Conservation (phyloP, 2,329 filamentous ascomycete species). For the Cladosporium austrohemisphaericum region DNA sequence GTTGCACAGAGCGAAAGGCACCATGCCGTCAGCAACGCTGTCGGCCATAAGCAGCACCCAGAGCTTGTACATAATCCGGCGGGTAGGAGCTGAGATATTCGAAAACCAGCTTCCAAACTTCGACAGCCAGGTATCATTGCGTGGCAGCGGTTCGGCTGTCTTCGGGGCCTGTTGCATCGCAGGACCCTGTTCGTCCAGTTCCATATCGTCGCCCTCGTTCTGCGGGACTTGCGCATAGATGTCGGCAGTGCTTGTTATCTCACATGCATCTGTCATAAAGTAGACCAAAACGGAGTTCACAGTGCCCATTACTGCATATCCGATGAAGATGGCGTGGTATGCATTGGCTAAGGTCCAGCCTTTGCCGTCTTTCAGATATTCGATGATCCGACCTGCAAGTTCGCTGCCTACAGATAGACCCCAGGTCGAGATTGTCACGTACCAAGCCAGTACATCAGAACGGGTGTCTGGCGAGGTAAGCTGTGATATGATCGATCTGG, state of each 20-base stretch:
- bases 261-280: conserved; percentile 50
- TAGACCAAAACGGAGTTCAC: conserved; percentile 48
- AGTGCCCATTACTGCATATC: conserved; percentile 56
- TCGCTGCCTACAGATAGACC: conserved; percentile 55
- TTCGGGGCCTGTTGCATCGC: background rate
- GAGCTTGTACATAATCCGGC: conserved; percentile 55
- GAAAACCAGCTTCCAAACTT: conserved; percentile 40
- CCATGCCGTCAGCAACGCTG: conserved; percentile 64
- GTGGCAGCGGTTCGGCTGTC: background rate
- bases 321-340: conserved; percentile 57
- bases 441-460: conserved; percentile 64
- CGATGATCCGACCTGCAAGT: conserved; percentile 50
- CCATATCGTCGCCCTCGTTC: conserved; percentile 25
- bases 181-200: conserved; percentile 17
- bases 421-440: conserved; percentile 56
- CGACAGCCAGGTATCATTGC: conserved; percentile 15
- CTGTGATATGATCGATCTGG: conserved; percentile 52
- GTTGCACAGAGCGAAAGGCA: conserved; percentile 49
- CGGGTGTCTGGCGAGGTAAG: conserved; percentile 54
- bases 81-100: conserved; percentile 54
- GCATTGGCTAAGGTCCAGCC: conserved; percentile 50
- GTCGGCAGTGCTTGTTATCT: conserved; percentile 38
- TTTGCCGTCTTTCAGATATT: conserved; percentile 42
- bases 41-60: conserved; percentile 67
- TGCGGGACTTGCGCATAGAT: conserved; percentile 29